A percentile compares a stretch with the other conserved stretches of the same genome.
phyloP scores from a whole-genome alignment of 2,329 filamentous ascomycete genomes.

The Xylaria sp. region DNA sequence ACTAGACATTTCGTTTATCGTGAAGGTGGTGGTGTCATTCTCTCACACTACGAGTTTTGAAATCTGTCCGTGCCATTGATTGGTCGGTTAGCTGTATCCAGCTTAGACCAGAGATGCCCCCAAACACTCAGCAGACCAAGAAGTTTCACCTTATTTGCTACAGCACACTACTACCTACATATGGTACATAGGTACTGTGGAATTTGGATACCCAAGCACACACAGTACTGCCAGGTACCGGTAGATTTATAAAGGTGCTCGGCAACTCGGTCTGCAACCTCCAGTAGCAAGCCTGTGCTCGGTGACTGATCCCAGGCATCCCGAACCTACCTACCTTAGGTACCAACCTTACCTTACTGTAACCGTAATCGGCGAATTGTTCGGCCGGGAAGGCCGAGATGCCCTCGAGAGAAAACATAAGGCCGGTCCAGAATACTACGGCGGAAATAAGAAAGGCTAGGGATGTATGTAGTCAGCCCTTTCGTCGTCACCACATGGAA shows the following conservation, averaged over 20 bases:
- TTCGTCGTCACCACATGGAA: not conserved
- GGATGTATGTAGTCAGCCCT: slow-evolving; percentile 12
- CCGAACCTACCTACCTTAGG: no score
- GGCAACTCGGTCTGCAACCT: slow-evolving; percentile 6
- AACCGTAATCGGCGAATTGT: slow-evolving; percentile 15
- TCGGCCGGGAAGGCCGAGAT: slow-evolving; percentile 16
- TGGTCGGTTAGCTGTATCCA: not conserved
- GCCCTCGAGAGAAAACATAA: not conserved
- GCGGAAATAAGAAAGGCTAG: not conserved
- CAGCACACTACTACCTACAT: not conserved
- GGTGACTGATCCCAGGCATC: not conserved
- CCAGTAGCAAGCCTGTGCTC: not conserved
- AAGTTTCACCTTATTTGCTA: slow-evolving; percentile 20
- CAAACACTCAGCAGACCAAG: slow-evolving; percentile 8
- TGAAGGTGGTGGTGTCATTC: slow-evolving; percentile 9
- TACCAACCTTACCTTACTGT: slow-evolving; percentile 16
- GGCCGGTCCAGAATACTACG: slow-evolving; percentile 4
- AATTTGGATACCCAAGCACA: not conserved
- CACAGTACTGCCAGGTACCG: not conserved
- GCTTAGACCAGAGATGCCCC: slow-evolving; percentile 12
- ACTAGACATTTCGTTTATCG: not conserved
- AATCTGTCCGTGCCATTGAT: slow-evolving; percentile 8
- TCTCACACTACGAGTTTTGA: slow-evolving; percentile 2
- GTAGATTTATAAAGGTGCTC: slow-evolving; percentile 6
- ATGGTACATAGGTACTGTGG: not conserved